These are phyloP conservation scores for Leishmania martiniquensis DNA, from an alignment of 208 protist genomes.

Conservation along the genomic window DNA sequence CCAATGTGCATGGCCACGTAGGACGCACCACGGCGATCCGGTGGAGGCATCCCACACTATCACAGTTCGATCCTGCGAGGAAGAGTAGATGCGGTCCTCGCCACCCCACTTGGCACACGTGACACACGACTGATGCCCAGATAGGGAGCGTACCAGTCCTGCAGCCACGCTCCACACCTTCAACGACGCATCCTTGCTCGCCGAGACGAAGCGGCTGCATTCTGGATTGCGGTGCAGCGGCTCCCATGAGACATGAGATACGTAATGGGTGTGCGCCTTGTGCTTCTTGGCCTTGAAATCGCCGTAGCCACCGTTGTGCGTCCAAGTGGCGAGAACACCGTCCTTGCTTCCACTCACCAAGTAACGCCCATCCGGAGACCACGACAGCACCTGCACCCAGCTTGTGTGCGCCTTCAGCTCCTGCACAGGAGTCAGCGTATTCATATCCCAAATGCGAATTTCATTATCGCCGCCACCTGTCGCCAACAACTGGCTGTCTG, in stretches of 20 bases:
- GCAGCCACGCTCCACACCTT: constrained; percentile 89
- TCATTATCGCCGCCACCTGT: constrained; percentile 96
- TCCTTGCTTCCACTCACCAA: constrained; percentile 96
- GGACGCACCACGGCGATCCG: constrained; percentile 65
- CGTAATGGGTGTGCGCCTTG: constrained; percentile 95
- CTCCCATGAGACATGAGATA: constrained; percentile 97
- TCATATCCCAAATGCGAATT: constrained; percentile 98
- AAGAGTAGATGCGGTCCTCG: constrained; percentile 94
- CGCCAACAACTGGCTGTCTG: constrained; percentile 94
- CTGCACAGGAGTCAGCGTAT: constrained; percentile 93
- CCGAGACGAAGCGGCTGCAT: constrained; percentile 90
- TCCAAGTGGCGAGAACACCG: constrained; percentile 94
- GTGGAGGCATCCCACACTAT: constrained; percentile 94
- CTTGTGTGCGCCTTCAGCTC: constrained; percentile 94
- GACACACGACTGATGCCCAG: constrained; percentile 95
- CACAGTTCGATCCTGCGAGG: constrained; percentile 97
- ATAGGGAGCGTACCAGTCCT: constrained; percentile 87
- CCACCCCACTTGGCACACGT: constrained; percentile 98
- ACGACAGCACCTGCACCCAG: constrained; percentile 97
- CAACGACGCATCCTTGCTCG: constrained; percentile 94
- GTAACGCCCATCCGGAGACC: constrained; percentile 95
- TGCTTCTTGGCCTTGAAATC: constrained; percentile 83
- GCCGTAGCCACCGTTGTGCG: constrained; percentile 72
- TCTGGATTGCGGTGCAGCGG: constrained; percentile 91
- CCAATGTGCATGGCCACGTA: constrained; percentile 99